Evolutionary conservation across 1,139 yeast genomes (phyloP).

Genomic region (Yamadazyma triangularis): DNA sequence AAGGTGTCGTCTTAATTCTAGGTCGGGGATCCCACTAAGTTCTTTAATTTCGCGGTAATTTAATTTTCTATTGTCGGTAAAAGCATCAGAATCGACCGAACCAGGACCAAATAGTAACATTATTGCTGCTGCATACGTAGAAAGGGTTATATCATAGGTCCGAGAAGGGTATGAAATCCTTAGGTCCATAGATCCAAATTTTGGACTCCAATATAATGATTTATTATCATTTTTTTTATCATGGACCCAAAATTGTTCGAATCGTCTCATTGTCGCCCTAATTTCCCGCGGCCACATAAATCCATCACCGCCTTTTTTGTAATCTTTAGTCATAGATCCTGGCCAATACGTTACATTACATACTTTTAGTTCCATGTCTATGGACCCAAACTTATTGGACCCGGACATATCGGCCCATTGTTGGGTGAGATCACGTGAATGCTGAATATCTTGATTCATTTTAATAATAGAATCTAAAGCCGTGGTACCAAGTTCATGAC

Average conservation of each 20-base stretch:
- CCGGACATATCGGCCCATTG: neutral
- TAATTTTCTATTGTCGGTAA: constrained; percentile 34
- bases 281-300: neutral
- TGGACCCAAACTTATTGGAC: constrained; percentile 27
- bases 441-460: constrained; percentile 81
- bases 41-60: constrained; percentile 59
- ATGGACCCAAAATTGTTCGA: constrained; percentile 45
- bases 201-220: constrained; percentile 77
- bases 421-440: constrained; percentile 54
- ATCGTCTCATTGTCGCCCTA: constrained; percentile 26
- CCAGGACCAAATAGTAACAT: constrained; percentile 63
- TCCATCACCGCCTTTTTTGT: constrained; percentile 19
- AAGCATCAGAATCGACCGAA: constrained; percentile 14
- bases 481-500: constrained; percentile 76
- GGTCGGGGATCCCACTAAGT: constrained; percentile 66
- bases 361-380: constrained; percentile 20
- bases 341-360: constrained; percentile 37
- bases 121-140: constrained; percentile 75
- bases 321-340: constrained; percentile 44
- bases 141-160: constrained; percentile 76
- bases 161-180: constrained; percentile 60
- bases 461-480: constrained; percentile 80
- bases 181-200: constrained; percentile 77
- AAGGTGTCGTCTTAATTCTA: constrained; percentile 70
- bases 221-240: constrained; percentile 67